phyloP scores from a whole-genome alignment of 2,329 filamentous ascomycete species.

The Fusarium burgessii region DNA sequence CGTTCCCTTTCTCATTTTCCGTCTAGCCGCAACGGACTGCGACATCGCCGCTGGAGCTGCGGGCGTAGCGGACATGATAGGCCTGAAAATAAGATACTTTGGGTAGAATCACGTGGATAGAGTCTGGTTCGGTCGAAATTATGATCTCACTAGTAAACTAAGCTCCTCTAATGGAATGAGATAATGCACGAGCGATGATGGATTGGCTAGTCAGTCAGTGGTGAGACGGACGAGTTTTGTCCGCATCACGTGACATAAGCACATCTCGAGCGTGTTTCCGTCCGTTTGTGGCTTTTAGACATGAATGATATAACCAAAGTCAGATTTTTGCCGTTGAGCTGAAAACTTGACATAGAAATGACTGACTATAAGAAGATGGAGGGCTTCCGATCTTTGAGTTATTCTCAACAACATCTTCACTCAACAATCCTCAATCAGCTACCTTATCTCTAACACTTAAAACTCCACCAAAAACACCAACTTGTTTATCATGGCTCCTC shows the following conservation, averaged over 20 bases:
- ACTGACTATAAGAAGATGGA: neutral
- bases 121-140: neutral
- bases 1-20: neutral
- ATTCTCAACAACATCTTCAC: too few relatives aligned
- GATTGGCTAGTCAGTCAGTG: neutral
- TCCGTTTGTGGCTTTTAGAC: neutral
- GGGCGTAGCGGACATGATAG: neutral
- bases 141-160: fast-evolving
- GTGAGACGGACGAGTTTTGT: neutral
- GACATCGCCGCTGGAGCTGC: neutral
- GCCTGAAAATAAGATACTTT: fast-evolving
- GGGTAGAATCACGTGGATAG: fast-evolving
- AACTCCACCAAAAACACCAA: neutral
- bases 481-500: neutral
- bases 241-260: neutral
- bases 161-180: fast-evolving
- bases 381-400: neutral
- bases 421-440: neutral
- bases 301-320: neutral
- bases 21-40: neutral
- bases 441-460: neutral
- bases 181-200: neutral
- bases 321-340: neutral
- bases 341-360: fast-evolving
- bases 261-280: neutral